A percentile compares a stretch with the other conserved stretches of the same genome.
These are phyloP conservation scores for Aspergillus carbonarius DNA, from an alignment of 2,329 filamentous ascomycete species.

Conservation along the genomic window DNA sequence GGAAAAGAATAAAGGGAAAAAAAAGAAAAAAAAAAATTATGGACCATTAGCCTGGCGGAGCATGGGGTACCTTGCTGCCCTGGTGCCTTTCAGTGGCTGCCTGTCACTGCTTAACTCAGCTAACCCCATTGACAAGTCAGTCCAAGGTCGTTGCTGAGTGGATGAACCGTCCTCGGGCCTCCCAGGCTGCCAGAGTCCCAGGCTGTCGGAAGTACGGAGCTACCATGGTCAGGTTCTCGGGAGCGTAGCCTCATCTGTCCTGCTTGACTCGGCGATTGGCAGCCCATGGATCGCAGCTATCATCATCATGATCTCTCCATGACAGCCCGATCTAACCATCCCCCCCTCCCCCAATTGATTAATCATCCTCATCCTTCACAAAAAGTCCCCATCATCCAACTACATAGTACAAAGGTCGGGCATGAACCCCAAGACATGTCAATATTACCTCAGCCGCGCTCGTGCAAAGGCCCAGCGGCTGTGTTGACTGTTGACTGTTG, in stretches of 20 bases:
- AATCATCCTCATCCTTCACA: not conserved
- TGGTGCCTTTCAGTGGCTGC: not conserved
- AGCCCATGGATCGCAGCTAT: not conserved
- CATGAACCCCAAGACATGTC: not conserved
- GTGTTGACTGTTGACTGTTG: conserved; percentile 5
- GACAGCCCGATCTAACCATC: not conserved
- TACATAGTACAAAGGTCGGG: not conserved
- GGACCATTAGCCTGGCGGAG: not conserved
- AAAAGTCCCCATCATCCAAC: not conserved
- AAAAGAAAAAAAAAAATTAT: not conserved
- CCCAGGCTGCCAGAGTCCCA: not conserved
- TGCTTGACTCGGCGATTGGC: not conserved
- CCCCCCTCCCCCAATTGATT: not conserved
- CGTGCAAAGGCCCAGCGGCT: conserved; percentile 6
- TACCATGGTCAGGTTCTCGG: not conserved
- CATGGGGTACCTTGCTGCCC: conserved; percentile 1
- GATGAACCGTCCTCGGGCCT: not conserved
- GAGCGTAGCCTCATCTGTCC: not conserved
- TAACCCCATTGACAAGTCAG: not conserved
- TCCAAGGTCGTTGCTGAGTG: not conserved
- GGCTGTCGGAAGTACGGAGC: not conserved
- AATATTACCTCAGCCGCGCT: not conserved
- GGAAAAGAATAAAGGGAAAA: not conserved
- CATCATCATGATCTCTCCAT: conserved; percentile 2
- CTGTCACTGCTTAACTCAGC: not conserved